Evolutionary conservation across 257 asterid genomes (phyloP).

Genomic region (Dorcoceras hygrometricum): DNA sequence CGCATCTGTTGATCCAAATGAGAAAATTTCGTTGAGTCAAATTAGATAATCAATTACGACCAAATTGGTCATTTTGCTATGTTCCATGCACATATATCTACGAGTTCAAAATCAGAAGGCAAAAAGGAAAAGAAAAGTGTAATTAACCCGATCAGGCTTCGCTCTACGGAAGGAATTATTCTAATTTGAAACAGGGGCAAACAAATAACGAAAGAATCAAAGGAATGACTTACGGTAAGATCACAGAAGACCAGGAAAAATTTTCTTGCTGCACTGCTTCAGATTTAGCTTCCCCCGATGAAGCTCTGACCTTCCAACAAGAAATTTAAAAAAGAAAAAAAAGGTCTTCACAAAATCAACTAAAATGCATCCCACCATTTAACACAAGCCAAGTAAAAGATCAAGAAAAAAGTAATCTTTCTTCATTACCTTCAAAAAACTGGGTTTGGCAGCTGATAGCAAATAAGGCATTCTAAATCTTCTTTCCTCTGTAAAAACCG

Average conservation of each 20-base stretch:
- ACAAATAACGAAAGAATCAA: background rate
- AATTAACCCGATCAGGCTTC: background rate
- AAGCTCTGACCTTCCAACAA: conserved; percentile 52
- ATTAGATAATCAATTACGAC: background rate
- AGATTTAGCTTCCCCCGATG: conserved; percentile 54
- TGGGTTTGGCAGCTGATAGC: conserved; percentile 22
- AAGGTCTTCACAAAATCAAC: background rate
- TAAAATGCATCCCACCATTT: background rate
- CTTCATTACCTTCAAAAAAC: conserved; percentile 29
- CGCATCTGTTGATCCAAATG: conserved; percentile 9
- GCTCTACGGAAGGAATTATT: background rate
- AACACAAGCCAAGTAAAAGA: conserved; percentile 3
- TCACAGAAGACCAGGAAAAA: conserved; percentile 78
- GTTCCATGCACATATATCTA: background rate
- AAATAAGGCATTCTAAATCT: conserved; percentile 20
- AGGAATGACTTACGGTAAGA: conserved; percentile 65
- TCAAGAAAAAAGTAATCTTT: background rate
- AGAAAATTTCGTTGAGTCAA: conserved; percentile 3
- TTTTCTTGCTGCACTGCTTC: conserved; percentile 51
- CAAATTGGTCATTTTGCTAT: conserved; percentile 6
- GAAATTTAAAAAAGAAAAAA: no score
- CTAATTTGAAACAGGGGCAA: background rate
- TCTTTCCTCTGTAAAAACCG: conserved; percentile 10
- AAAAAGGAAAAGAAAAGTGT: background rate
- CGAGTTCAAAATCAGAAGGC: background rate